phyloP scores from a whole-genome alignment of 495 filamentous ascomycete species.

The Halenospora varia region DNA sequence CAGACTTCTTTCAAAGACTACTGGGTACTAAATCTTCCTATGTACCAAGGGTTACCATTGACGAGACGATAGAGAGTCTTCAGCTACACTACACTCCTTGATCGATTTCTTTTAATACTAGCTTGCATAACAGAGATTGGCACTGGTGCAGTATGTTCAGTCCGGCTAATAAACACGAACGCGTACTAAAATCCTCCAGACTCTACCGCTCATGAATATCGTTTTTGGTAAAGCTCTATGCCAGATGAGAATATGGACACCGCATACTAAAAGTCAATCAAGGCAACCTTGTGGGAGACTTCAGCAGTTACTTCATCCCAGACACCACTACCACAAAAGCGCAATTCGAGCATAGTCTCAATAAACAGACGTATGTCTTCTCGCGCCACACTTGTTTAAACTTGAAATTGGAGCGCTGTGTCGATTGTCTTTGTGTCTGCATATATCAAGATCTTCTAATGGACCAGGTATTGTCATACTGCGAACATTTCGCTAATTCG shows the following conservation, averaged over 20 bases:
- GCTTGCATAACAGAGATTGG: slow-evolving; percentile 16
- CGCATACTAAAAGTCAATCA: not conserved
- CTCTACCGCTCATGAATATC: slow-evolving; percentile 44
- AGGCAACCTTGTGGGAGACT: slow-evolving; percentile 24
- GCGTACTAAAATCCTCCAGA: slow-evolving; percentile 3
- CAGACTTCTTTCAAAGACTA: slow-evolving; percentile 48
- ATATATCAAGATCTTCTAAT: not conserved
- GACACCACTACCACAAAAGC: slow-evolving; percentile 22
- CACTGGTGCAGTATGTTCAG: slow-evolving; percentile 10
- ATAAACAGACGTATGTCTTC: slow-evolving; percentile 23
- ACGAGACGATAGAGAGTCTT: slow-evolving; percentile 19
- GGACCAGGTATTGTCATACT: no score
- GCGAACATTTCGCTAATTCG: not conserved
- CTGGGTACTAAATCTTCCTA: slow-evolving; percentile 4
- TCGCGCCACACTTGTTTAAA: not conserved
- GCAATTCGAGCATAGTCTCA: slow-evolving; percentile 29
- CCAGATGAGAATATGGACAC: not conserved
- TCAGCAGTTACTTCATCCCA: slow-evolving; percentile 30
- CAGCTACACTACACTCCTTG: slow-evolving; percentile 15
- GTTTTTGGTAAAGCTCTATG: slow-evolving; percentile 30
- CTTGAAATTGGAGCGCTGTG: not conserved
- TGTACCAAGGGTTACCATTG: not conserved
- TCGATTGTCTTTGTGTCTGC: no score
- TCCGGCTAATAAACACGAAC: not conserved
- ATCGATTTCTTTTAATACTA: slow-evolving; percentile 16